Base-by-base conservation (phyloP, 2,329 filamentous ascomycete species). In the Achaetomium macrosporum region DNA sequence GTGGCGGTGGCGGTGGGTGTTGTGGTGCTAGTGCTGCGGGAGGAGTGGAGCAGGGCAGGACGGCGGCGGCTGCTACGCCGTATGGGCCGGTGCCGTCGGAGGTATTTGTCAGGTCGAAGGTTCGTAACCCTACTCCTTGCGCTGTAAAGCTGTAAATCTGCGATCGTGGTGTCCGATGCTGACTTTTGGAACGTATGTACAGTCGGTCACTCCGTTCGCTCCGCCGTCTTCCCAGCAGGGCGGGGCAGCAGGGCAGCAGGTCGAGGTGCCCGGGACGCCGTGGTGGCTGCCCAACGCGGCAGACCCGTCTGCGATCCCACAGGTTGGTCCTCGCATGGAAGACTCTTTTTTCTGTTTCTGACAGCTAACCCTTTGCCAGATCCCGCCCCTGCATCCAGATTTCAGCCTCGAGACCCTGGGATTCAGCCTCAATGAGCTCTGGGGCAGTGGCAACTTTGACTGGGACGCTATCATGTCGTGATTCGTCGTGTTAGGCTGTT, bases 351-450 rank as follows among this genome's bases (percentile, higher is more conserved):
- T 62, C 42, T 61, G 59, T 31, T 66, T 68, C 51, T 57, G 62
- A 47, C 62, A 65, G 25, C 69, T 71, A 58, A 69, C 66, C 17
- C 31, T 16, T 13, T 25, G 35, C 43, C 65, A 70, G 59, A 59
- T 67, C 35, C 62, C 66, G 37, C 63, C 65, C 0, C 73, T 76
- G 43, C 78, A 78, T 57, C 72, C 77, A 30, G 77, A 80, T 52
- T 76, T 77, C 54, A 79, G 73, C 59, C 71, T 80, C 46, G 77
- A 79, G 60, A 66, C 77, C 41, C 65, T 80, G 45, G 77, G 77
- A 3, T 69, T 77, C 50, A 78, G 79, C 57, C 64, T 81, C 47
- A 78, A 79, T 55, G 77, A 80, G 57, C 68, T 81, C 49, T 81
- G 77, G 77, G 77, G 75, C 39, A 76, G 77, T 51, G 57, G 58